Base-by-base conservation (phyloP, 2,329 filamentous ascomycete genomes). In the Aspergillus piperis region DNA sequence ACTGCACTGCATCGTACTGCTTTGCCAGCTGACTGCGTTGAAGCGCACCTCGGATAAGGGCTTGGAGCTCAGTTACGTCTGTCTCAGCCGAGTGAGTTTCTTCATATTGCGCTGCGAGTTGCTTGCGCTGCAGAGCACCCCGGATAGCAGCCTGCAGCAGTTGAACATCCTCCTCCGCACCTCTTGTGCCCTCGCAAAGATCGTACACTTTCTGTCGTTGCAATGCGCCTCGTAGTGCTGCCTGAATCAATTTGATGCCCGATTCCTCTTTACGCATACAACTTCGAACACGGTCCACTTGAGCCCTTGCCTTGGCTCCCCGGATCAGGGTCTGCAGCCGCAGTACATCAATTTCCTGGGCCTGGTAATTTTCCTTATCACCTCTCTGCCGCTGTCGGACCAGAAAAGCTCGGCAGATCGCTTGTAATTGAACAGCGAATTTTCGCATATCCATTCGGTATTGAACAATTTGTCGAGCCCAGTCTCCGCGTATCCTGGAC, bases 401-500 rank as follows among this genome's bases (percentile, higher is more conserved):
- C 41, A 97, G 79, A 72, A 90, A 90, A 3, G 92, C 94, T 51
- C 94, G 87, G 3, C 86, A 85, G 5, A 87, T 84, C 63, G 91
- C 92, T 75, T 99, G 95, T 17, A 97, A 83, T 62, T 87, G 83
- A 27, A 90, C 81, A 2, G 93, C 91, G 71, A 96, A 96, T 19
- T 80, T 84, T 58, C 86, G 85, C 93, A 96, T 97, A 65, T 88
- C 86, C 59, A 95, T 80, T 51, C 90, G 86, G 76, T 97, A 97
- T 62, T 86, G 85, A 65, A 89, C 86, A 59, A 98, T 86, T 73
- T 97, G 92, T 49, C 94, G 84, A 2, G 91, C 85, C 78, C 91
- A 96, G 69, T 96, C 92, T 56, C 92, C 96, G 61, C 95, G 88
- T 58, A 98, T 90, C 41, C 89, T 86, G 7, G 93, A 87, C 75